Evolutionary conservation across 2,329 filamentous ascomycete genomes (phyloP).

Genomic region (Aspergillus ochraceoroseus): DNA sequence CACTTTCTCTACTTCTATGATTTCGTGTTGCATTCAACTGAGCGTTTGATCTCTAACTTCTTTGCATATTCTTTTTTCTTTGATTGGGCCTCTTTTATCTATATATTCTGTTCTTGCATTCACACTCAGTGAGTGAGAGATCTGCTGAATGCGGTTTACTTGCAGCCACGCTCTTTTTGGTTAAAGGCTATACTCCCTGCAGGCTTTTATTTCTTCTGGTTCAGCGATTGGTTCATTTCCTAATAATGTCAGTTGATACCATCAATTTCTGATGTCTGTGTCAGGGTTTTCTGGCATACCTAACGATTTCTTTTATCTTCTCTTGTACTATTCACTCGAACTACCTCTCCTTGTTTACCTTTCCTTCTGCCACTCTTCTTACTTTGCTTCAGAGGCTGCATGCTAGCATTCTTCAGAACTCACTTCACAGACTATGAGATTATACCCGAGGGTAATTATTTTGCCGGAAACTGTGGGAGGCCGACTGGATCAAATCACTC

Average conservation of each 20-base stretch:
- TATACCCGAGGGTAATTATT: neutral
- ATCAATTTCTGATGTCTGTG: conserved; percentile 25
- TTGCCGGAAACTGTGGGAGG: neutral
- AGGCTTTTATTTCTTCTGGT: conserved; percentile 23
- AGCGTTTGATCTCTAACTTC: conserved; percentile 20
- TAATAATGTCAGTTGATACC: conserved; percentile 37
- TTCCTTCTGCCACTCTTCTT: conserved; percentile 1
- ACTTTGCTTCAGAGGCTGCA: neutral
- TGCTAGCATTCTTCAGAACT: neutral
- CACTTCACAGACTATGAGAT: neutral
- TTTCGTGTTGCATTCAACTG: conserved; percentile 26
- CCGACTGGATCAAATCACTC: neutral
- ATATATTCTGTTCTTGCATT: conserved; percentile 9
- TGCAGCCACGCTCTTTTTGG: conserved; percentile 8
- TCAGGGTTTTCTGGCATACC: conserved; percentile 6
- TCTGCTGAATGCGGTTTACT: conserved; percentile 11
- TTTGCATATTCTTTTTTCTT: conserved; percentile 8
- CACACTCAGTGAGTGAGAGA: conserved; percentile 21
- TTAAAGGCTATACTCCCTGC: conserved; percentile 18
- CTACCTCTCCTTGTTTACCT: conserved; percentile 13
- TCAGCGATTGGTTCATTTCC: conserved; percentile 25
- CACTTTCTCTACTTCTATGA: conserved; percentile 13
- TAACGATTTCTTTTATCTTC: conserved; percentile 11
- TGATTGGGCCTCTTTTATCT: neutral
- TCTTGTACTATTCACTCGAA: conserved; percentile 7